phyloP scores from a whole-genome alignment of 2,329 filamentous ascomycete genomes.

The Microcyclosporella mali region DNA sequence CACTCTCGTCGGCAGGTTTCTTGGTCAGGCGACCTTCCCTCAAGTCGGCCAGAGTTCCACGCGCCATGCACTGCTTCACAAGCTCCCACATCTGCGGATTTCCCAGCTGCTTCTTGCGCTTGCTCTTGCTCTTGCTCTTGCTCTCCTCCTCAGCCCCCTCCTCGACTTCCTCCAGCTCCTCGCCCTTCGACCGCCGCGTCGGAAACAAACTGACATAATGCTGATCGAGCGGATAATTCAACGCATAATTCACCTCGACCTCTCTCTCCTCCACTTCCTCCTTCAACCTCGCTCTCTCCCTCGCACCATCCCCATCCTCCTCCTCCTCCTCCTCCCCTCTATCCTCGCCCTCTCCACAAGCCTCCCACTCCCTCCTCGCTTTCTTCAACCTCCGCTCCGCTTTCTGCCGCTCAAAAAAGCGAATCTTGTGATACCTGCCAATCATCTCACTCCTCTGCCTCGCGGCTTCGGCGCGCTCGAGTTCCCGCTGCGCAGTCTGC shows the following conservation, averaged over 20 bases:
- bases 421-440: conserved; percentile 71
- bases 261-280: conserved; percentile 43
- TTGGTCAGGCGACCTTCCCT: conserved; percentile 45
- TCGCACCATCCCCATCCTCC: too few relatives aligned
- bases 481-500: conserved; percentile 58
- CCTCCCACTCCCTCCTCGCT: conserved; percentile 52
- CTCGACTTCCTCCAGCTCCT: conserved; percentile 28
- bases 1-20: conserved; percentile 5
- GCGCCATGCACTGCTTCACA: conserved; percentile 59
- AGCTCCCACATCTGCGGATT: conserved; percentile 60
- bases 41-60: conserved; percentile 51
- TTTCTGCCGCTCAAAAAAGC: conserved; percentile 80
- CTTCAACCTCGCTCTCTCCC: too few relatives aligned
- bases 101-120: conserved; percentile 30
- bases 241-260: conserved; percentile 69
- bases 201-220: conserved; percentile 58
- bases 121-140: too few relatives aligned
- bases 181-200: conserved; percentile 26
- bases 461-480: conserved; percentile 54
- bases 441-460: conserved; percentile 65
- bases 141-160: conserved; percentile 39
- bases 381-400: conserved; percentile 62
- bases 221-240: conserved; percentile 64
- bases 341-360: conserved; percentile 44
- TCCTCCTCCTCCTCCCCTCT: conserved; percentile 39